Evolutionary conservation across 371 early-diverging fungal genomes (phyloP), one percentile per base, ranked within the genome.

Genomic region (Chytridium lagenaria): DNA sequence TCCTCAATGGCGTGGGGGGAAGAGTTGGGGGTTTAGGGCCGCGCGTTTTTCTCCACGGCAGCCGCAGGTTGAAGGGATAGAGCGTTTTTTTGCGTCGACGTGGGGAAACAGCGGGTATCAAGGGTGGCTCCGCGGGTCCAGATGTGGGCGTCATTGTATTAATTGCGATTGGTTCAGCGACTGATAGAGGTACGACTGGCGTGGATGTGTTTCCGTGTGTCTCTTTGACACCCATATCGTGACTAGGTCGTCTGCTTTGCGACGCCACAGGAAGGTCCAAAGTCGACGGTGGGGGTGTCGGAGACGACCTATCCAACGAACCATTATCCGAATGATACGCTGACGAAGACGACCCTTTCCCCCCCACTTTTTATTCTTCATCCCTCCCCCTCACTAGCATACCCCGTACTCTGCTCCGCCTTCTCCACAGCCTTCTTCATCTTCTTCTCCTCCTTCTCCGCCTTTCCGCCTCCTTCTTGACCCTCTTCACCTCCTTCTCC

Each of bases 401-500:
- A n/a, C n/a, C n/a, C n/a, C n/a, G n/a, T n/a, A 52, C n/a, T 26
- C 55, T 52, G 12, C 55, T 52, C 55, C 5, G 55, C 55, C 26
- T 52, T 52, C 26, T 52, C 55, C 5, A 23, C 55, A 7, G 7
- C 23, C 55, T 52, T 23, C 7, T 7, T 23, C 12, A 52, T 5
- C 55, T 52, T 52, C 26, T 26, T 12, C 23, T 22, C 16, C 55
- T 52, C 23, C 55, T 52, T 52, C 26, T 52, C 55, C 55, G 7
- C 55, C 26, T 52, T 52, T 52, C 55, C 7, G 55, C 55, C 55
- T 52, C 55, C 55, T 52, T 52, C 26, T 52, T 52, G 16, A 26
- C 5, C 55, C 55, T 7, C 55, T 52, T 52, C 55, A 15, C 55
- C 55, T 52, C 55, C 55, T 52, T 52, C 26, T 52, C 55, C 55